Evolutionary conservation across 78 protist genomes (phyloP).

Genomic region (Isochrysis galbana): DNA sequence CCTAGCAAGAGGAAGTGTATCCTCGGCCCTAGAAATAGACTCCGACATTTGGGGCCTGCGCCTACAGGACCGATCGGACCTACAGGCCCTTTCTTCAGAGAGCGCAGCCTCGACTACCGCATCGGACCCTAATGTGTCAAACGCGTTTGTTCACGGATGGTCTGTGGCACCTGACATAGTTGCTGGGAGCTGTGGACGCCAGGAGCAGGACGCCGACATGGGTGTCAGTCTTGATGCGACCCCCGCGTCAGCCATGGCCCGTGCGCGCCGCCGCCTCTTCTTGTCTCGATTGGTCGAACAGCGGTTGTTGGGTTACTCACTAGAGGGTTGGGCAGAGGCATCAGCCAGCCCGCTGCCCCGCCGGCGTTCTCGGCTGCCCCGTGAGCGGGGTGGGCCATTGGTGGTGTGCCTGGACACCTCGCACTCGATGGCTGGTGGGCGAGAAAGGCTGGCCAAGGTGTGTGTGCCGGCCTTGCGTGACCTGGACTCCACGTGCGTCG

Average conservation of each 20-base stretch:
- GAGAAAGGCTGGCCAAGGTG: background rate
- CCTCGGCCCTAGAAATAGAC: too few relatives aligned
- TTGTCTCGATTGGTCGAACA: background rate
- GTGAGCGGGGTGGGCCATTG: conserved; percentile 3
- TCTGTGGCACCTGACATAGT: too few relatives aligned
- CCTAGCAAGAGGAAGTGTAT: background rate
- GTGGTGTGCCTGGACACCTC: conserved; percentile 40
- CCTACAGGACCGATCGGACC: too few relatives aligned
- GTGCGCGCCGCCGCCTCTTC: background rate
- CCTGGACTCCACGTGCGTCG: background rate
- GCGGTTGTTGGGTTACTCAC: background rate
- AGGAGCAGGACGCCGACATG: too few relatives aligned
- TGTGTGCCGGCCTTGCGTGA: background rate
- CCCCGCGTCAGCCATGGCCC: background rate
- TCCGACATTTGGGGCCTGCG: too few relatives aligned
- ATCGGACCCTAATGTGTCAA: too few relatives aligned
- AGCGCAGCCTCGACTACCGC: too few relatives aligned
- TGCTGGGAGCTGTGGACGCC: too few relatives aligned
- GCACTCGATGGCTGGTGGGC: conserved; percentile 3
- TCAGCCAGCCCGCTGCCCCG: background rate
- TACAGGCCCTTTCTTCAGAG: too few relatives aligned
- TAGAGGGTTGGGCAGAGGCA: background rate
- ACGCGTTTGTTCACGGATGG: too few relatives aligned
- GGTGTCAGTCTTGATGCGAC: too few relatives aligned
- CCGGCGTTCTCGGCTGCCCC: background rate